Base-by-base conservation (phyloP, 208 protist genomes). In the Wallacemonas collosoma region DNA sequence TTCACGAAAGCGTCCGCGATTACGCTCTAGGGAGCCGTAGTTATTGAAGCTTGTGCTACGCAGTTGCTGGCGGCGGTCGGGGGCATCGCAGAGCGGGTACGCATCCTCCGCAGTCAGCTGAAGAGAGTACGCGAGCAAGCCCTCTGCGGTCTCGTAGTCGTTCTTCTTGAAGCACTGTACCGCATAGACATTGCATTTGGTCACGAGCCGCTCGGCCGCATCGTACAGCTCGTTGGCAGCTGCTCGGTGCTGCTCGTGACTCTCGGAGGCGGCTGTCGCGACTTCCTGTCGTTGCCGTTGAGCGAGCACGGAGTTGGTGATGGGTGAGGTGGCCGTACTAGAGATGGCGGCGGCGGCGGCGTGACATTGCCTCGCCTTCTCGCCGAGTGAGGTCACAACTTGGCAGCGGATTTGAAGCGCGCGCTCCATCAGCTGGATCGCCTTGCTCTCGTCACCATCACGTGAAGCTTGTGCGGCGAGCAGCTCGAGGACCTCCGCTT, bases 41-140 rank as follows among this genome's bases (percentile, higher is more conserved):
- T 97, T 97, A 73, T 96, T 97, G 41, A 94, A 76, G 38, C 91
- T 96, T 17, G 93, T 85, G 3, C 90, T 88, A 54, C 85, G 88
- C 12, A 97, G 83, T 66, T 88, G 81, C n/a, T 75, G 80, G 9
- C 92, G 92, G 8, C 79, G 74, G 17, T 82, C 83, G 45, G 81
- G 77, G 1, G 72, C 75, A 67, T 94, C 86, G 56, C 86, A 81
- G 4, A 94, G 76, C 44, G 88, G 88, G 67, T 90, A 90, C 15
- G 88, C 80, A 11, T 71, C 76, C 9, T 87, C 82, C 44, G 76
- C 83, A 7, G 92, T 95, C 66, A 95, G 72, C 71, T 94, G 76
- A 60, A 95, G 75, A 14, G 76, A 75, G 71, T 91, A 93, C 39
- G 82, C 75, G 55, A 97, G 82, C 40, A 93, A 73, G 54, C 77